Evolutionary conservation across 1,284 basidiomycete genomes (phyloP), one percentile per base, ranked within the genome.

Genomic region (Austroboletus olivaceoglutinosus): DNA sequence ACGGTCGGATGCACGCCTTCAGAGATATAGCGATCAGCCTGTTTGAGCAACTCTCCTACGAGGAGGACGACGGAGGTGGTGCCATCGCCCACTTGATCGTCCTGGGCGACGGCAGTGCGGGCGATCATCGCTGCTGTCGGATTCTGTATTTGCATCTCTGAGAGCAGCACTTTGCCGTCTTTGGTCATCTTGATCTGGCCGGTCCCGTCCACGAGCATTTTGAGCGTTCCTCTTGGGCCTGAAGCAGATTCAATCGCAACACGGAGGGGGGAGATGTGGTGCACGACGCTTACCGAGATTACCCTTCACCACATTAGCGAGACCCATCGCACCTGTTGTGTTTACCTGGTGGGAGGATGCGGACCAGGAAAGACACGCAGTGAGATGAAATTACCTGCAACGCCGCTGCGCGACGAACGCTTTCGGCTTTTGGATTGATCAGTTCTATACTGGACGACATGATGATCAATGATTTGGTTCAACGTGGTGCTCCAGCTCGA

Each of bases 101-200:
- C 96, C 72, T 99, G 96, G 1, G 96, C 96, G 16, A 98, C 95
- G 30, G 96, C 96, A 37, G 96, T 98, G 51, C 95, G 85, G 37
- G 97, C 97, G 68, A 99, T 96, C 93, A 99, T 98, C 38, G 97
- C 95, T 11, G 97, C 97, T 11, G 97, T 99, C 18, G 97, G 97
- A 72, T 99, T 99, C 70, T 97, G 94, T 64, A 99, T 99, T 77
- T 99, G 97, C 97, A 99, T 99, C 76, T 99, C 97, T 38, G 95
- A 98, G 50, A 99, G 81, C 49, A 99, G 76, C 40, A 98, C 96
- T 76, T 99, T 99, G 62, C 97, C 97, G 68, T 99, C 97, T 78
- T 99, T 99, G 61, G 97, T 99, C 92, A 99, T 97, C 81, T 98
- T 99, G 73, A 99, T 95, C 77, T 97, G 93, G 15, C 97, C 97